Evolutionary conservation across 2,329 filamentous ascomycete genomes (phyloP).

Genomic region (Verticillium alfalfae): DNA sequence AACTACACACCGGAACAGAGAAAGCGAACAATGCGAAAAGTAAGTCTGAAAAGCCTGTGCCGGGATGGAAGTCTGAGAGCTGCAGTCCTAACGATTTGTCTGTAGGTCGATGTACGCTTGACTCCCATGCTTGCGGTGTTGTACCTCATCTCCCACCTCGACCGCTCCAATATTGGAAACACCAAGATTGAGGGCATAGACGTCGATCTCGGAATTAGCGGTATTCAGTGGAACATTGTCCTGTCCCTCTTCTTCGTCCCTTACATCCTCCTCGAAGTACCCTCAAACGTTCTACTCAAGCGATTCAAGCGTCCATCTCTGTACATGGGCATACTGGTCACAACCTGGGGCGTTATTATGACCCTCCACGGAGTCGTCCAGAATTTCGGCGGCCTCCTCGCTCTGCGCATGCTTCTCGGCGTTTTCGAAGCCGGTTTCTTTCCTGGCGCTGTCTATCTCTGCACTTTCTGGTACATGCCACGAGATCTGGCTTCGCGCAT

Average conservation of each 20-base stretch:
- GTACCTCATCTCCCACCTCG: slow-evolving; percentile 52
- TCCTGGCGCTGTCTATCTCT: slow-evolving; percentile 20
- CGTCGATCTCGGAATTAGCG: slow-evolving; percentile 37
- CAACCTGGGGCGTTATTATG: slow-evolving; percentile 31
- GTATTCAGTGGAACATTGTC: slow-evolving; percentile 52
- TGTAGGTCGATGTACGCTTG: slow-evolving; percentile 12
- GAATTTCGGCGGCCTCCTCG: slow-evolving; percentile 20
- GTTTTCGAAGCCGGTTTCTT: slow-evolving; percentile 23
- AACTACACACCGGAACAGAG: slow-evolving; percentile 15
- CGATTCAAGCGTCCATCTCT: slow-evolving; percentile 51
- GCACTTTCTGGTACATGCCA: slow-evolving; percentile 22
- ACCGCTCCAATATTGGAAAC: slow-evolving; percentile 46
- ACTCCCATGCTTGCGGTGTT: slow-evolving; percentile 49
- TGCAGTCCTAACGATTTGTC: background rate
- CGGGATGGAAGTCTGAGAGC: background rate
- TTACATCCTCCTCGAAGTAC: slow-evolving; percentile 52
- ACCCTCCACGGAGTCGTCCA: slow-evolving; percentile 17
- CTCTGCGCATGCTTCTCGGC: slow-evolving; percentile 22
- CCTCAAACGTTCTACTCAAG: slow-evolving; percentile 63
- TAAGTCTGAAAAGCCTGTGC: background rate
- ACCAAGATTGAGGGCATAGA: slow-evolving; percentile 39
- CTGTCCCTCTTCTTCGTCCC: slow-evolving; percentile 60
- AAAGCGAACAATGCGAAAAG: slow-evolving; percentile 18
- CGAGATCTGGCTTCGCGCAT: slow-evolving; percentile 18
- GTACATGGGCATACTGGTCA: slow-evolving; percentile 61